phyloP scores from a whole-genome alignment of 768 basidiomycete species.

The Rhodocollybia butyracea region DNA sequence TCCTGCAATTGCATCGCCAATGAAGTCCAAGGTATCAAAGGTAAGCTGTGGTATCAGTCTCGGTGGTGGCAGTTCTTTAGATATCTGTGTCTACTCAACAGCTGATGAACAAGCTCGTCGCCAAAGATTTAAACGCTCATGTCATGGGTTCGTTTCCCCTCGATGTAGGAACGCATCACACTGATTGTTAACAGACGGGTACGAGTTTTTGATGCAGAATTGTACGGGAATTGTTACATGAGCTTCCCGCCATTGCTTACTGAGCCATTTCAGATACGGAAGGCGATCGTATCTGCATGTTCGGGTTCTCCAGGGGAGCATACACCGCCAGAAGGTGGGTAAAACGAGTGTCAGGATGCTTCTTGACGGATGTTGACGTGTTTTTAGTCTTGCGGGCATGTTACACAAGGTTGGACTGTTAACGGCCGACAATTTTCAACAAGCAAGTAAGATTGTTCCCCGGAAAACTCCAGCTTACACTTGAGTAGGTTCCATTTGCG shows the following conservation, averaged over 20 bases:
- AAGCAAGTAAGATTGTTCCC: no score
- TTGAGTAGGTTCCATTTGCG: conserved; percentile 57
- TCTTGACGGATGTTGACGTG: no score
- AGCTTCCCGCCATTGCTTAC: background rate
- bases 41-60: conserved; percentile 20
- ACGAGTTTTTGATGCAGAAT: conserved; percentile 59
- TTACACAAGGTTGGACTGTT: conserved; percentile 22
- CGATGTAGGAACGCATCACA: background rate
- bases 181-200: conserved; percentile 46
- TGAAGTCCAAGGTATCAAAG: conserved; percentile 34
- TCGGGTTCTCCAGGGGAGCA: conserved; percentile 65
- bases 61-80: no score
- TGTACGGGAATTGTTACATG: conserved; percentile 30
- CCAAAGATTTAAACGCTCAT: conserved; percentile 46
- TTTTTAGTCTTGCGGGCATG: conserved; percentile 26
- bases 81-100: conserved; percentile 13
- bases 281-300: conserved; percentile 23
- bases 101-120: conserved; percentile 48
- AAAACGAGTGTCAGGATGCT: background rate
- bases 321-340: conserved; percentile 57
- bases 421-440: conserved; percentile 31
- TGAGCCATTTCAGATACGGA: conserved; percentile 31
- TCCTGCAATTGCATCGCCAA: conserved; percentile 32
- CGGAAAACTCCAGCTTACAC: no score
- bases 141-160: conserved; percentile 40